Conservation (phyloP, 176 grass and related monocot genomes). For the Cenchrus americanus region DNA sequence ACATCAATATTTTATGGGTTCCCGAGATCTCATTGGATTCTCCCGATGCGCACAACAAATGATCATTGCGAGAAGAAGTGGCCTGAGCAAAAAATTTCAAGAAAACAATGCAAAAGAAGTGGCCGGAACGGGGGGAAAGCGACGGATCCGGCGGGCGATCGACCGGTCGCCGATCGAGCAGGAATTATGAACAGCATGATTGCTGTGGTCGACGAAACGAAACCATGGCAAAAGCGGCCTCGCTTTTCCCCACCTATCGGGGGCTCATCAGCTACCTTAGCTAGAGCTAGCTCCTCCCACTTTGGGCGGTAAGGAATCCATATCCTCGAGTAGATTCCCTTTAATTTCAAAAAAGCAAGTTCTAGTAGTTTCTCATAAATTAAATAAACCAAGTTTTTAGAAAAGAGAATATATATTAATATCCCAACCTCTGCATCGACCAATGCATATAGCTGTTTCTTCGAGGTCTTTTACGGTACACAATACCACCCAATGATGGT, state of each 20-base stretch:
- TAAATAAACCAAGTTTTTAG: too few species aligned
- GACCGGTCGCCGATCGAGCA: conserved; percentile 8
- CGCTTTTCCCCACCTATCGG: conserved; percentile 51
- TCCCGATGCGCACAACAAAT: conserved; percentile 37
- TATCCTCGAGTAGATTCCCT: conserved; percentile 33
- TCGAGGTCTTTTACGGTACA: too few species aligned
- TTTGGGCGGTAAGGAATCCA: conserved; percentile 82
- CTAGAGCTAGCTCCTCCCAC: conserved; percentile 46
- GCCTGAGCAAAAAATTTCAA: conserved; percentile 1
- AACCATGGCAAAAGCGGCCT: conserved; percentile 51
- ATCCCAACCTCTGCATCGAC: too few species aligned
- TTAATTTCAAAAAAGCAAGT: conserved; percentile 19
- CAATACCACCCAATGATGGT: too few species aligned
- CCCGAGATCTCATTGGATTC: conserved; percentile 23
- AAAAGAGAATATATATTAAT: too few species aligned
- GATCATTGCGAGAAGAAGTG: conserved; percentile 27
- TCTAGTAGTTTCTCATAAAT: conserved; percentile 1
- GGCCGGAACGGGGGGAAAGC: conserved; percentile 16
- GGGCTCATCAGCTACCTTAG: conserved; percentile 18
- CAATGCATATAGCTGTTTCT: too few species aligned
- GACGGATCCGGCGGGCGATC: conserved; percentile 36
- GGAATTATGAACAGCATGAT: conserved; percentile 61
- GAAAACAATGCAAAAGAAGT: neutral
- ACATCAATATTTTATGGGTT: conserved; percentile 43
- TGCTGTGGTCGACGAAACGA: conserved; percentile 51